Percentiles rank a stretch among this genome's conserved stretches.
Conservation (phyloP, 805 yeast genomes). For the Lachancea cidri region DNA sequence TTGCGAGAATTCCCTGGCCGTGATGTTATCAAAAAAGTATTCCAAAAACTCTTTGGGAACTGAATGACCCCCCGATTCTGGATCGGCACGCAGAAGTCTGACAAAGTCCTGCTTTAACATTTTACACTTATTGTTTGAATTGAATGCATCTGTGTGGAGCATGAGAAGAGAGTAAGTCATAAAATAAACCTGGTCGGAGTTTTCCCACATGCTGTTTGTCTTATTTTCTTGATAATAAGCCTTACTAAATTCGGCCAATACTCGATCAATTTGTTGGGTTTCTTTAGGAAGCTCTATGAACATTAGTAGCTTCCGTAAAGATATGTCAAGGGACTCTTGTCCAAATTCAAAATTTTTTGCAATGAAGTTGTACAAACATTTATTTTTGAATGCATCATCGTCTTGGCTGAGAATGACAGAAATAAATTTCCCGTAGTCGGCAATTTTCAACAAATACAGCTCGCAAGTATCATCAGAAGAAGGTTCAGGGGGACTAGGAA, state of each 20-base stretch:
- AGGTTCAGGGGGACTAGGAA: conserved; percentile 29
- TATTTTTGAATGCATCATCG: conserved; percentile 23
- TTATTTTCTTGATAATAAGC: conserved; percentile 40
- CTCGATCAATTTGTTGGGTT: conserved; percentile 70
- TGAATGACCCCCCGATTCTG: conserved; percentile 24
- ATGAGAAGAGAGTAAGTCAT: conserved; percentile 60
- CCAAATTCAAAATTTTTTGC: conserved; percentile 41
- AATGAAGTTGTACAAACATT: conserved; percentile 29
- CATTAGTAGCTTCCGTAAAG: conserved; percentile 56
- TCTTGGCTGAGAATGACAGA: conserved; percentile 29
- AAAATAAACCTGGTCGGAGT: conserved; percentile 53
- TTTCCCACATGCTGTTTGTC: conserved; percentile 26
- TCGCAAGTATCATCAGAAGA: conserved; percentile 25
- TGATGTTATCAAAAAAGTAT: conserved; percentile 65
- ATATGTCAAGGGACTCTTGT: conserved; percentile 57
- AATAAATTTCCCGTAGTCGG: conserved; percentile 31
- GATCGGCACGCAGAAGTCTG: conserved; percentile 38
- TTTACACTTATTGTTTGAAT: conserved; percentile 59
- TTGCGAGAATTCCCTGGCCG: conserved; percentile 47
- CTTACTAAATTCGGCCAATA: conserved; percentile 51
- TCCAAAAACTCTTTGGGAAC: conserved; percentile 41
- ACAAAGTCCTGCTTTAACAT: conserved; percentile 63
- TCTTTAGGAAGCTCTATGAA: conserved; percentile 61
- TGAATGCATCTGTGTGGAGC: conserved; percentile 71
- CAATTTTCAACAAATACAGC: conserved; percentile 25